Percentiles rank a stretch among this genome's conserved stretches.
Conservation (phyloP, 1,284 basidiomycete species). For the Naganishia albida region DNA sequence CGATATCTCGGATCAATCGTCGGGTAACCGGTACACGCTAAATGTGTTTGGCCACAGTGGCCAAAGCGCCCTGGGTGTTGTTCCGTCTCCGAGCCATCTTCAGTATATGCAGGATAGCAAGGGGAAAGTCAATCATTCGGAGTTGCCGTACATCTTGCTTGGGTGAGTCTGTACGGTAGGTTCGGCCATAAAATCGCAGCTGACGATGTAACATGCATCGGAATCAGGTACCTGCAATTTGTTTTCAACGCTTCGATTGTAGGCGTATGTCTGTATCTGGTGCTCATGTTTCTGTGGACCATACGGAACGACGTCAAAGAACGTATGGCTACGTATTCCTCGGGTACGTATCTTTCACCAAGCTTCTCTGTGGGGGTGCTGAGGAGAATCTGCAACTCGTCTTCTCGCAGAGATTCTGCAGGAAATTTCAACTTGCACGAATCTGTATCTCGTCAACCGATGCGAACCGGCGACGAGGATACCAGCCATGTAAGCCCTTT, state of each 20-base stretch:
- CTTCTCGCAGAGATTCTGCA: constrained; percentile 71
- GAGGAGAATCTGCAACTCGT: constrained; percentile 7
- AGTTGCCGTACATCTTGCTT: constrained; percentile 63
- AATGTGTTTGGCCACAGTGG: constrained; percentile 18
- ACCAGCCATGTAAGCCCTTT: constrained; percentile 67
- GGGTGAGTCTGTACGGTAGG: constrained; percentile 62
- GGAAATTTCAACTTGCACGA: constrained; percentile 80
- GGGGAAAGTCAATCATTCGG: constrained; percentile 46
- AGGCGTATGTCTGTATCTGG: constrained; percentile 78
- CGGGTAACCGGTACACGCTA: constrained; percentile 27
- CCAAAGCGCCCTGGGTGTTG: constrained; percentile 12
- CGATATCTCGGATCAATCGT: constrained; percentile 10
- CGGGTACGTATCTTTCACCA: constrained; percentile 63
- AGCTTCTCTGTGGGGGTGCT: not conserved
- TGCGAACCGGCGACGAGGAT: constrained; percentile 68
- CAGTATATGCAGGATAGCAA: constrained; percentile 29
- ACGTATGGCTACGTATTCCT: constrained; percentile 82
- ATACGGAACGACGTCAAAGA: constrained; percentile 88
- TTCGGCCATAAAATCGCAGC: not conserved
- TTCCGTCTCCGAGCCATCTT: constrained; percentile 10
- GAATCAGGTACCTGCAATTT: constrained; percentile 80
- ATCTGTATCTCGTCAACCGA: constrained; percentile 76
- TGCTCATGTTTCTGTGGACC: constrained; percentile 81
- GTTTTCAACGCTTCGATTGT: constrained; percentile 90
- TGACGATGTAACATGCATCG: not conserved